These are phyloP conservation scores for Saccharata proteae DNA, from an alignment of 2,329 filamentous ascomycete species.

Conservation along the genomic window DNA sequence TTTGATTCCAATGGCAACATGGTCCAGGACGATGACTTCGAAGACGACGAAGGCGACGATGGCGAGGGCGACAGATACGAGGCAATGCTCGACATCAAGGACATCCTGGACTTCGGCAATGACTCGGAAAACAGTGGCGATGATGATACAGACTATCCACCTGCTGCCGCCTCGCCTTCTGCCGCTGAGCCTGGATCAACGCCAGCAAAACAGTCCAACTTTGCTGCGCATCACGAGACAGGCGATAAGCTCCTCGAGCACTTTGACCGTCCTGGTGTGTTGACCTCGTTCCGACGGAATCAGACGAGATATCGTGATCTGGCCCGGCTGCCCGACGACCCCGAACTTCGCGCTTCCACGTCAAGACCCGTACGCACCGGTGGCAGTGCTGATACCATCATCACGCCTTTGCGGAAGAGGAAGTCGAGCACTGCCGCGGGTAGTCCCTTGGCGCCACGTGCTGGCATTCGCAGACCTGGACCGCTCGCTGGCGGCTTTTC, in stretches of 20 bases:
- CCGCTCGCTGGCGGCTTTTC: slow-evolving; percentile 5
- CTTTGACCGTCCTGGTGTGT: slow-evolving; percentile 25
- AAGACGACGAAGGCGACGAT: slow-evolving; percentile 47
- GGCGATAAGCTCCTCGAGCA: slow-evolving; percentile 23
- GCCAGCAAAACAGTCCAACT: slow-evolving; percentile 16
- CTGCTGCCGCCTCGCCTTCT: slow-evolving; percentile 22
- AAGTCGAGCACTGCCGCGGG: slow-evolving; percentile 1
- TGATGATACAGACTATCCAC: slow-evolving; percentile 24
- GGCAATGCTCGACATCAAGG: slow-evolving; percentile 34
- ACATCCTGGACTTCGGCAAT: slow-evolving; percentile 27
- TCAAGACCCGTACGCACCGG: slow-evolving; percentile 25
- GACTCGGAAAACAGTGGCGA: slow-evolving; percentile 21
- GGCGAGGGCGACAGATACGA: slow-evolving; percentile 41
- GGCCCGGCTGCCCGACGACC: slow-evolving; percentile 24
- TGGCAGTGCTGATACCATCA: slow-evolving; percentile 26
- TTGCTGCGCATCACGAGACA: slow-evolving; percentile 8
- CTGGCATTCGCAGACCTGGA: slow-evolving; percentile 7
- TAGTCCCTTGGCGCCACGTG: slow-evolving; percentile 7
- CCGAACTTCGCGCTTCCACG: slow-evolving; percentile 22
- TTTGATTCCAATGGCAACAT: slow-evolving; percentile 44
- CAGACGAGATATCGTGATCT: slow-evolving; percentile 26
- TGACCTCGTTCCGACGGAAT: slow-evolving; percentile 28
- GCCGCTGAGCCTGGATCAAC: slow-evolving; percentile 18
- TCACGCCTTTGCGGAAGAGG: slow-evolving; percentile 26
- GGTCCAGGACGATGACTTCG: slow-evolving; percentile 42